Base-by-base conservation (phyloP, 2,329 filamentous ascomycete species). In the Xylogone sp. region DNA sequence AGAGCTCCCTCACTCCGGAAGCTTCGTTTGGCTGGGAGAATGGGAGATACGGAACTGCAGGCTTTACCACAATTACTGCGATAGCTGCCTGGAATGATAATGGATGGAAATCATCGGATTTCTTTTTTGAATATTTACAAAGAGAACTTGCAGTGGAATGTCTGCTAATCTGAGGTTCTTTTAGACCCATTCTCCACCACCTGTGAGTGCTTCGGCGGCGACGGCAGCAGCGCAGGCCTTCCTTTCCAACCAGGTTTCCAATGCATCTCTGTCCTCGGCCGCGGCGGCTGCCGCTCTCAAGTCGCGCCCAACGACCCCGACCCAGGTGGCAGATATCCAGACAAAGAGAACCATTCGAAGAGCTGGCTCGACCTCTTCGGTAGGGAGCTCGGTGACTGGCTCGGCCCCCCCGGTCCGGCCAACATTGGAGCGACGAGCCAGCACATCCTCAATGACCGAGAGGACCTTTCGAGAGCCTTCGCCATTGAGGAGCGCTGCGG, bases 271-370 rank as follows among this genome's bases (percentile, higher is more conserved):
- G 43, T 95, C 92, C 42, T 86, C 88, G 31, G 89, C 92, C 6
- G 93, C 93, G 12, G 92, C 93, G 6, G 91, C 90, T 16, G 85
- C 91, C 22, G 92, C 92, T 45, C 78, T 97, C 53, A 85, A 87
- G 65, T 88, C 87, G 44, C 83, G 88, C 59, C 86, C 90, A 9
- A 84, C 84, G 48, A 85, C 88, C 2, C 91, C 90, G 20, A 93
- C 86, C 48, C 84, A 85, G 60, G 86, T 96, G 51, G 86, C 83
- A 67, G 83, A 90, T 64, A 83, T 95, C 43, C 87, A 96, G 69
- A 96, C 93, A 5, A 96, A 93, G 74, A 87, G 92, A 65, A 92
- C 87, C 65, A 69, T 83, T 54, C 83, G 90, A 61, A 83, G 91
- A 55, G 84, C 79, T 68, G 78, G 78, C 48, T 96, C 91, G 1